phyloP scores from a whole-genome alignment of 768 basidiomycete genomes.

The Suillus ampliporus region DNA sequence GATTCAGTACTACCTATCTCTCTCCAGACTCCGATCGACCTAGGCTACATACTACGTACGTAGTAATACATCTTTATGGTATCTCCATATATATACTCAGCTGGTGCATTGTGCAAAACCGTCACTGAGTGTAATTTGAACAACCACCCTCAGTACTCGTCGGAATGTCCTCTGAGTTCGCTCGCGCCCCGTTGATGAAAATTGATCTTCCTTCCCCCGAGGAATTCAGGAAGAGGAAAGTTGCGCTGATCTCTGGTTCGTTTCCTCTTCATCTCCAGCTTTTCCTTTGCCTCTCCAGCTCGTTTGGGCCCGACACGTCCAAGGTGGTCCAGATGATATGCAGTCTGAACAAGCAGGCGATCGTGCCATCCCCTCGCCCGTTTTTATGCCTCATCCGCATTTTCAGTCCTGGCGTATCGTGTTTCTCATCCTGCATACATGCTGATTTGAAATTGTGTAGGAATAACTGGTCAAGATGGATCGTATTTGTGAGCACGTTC shows the following conservation, averaged over 20 bases:
- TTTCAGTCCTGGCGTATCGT: constrained; percentile 7
- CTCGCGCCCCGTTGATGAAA: constrained; percentile 46
- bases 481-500: constrained; percentile 78
- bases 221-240: constrained; percentile 89
- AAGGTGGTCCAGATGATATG: background rate
- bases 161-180: constrained; percentile 3
- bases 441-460: constrained; percentile 43
- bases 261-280: constrained; percentile 15
- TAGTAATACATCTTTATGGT: background rate
- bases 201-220: constrained; percentile 71
- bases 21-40: too few species aligned
- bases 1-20: too few species aligned
- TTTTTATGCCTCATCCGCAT: constrained; percentile 8
- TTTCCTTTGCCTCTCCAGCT: constrained; percentile 3
- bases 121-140: background rate
- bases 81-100: constrained; percentile 2
- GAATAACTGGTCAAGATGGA: constrained; percentile 96
- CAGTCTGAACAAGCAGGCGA: background rate
- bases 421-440: background rate
- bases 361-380: background rate
- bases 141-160: background rate
- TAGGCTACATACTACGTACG: too few species aligned
- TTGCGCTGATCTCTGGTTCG: constrained; percentile 90
- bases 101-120: background rate
- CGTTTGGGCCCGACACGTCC: too few species aligned